phyloP scores from a whole-genome alignment of 164 flowering plant genomes.

The Houttuynia cordata region DNA sequence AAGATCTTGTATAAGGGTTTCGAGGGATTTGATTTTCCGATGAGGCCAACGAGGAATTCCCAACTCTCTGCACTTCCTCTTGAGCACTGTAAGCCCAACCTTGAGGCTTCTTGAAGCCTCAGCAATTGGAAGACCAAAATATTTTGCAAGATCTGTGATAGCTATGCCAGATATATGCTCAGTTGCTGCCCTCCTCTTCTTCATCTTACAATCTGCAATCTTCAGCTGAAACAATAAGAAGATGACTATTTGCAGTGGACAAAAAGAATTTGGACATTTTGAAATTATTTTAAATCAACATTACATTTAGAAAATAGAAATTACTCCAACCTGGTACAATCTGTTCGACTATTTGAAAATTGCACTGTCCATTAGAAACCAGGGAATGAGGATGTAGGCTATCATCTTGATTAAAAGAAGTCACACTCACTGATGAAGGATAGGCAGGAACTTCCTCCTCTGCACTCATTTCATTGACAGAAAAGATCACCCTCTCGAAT shows the following conservation, averaged over 20 bases:
- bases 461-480: constrained; percentile 5
- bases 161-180: constrained; percentile 32
- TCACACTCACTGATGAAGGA: constrained; percentile 9
- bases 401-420: neutral
- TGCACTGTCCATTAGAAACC: constrained; percentile 8
- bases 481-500: neutral
- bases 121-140: constrained; percentile 48
- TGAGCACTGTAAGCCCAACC: constrained; percentile 53
- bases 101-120: constrained; percentile 49
- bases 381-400: constrained; percentile 12
- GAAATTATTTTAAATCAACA: neutral
- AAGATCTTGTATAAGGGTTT: constrained; percentile 47
- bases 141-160: constrained; percentile 38
- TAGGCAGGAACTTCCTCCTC: constrained; percentile 1
- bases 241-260: neutral
- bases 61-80: constrained; percentile 55
- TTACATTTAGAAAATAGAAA: neutral
- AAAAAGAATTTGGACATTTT: too few relatives aligned
- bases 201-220: constrained; percentile 17
- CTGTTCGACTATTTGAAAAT: constrained; percentile 12
- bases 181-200: constrained; percentile 34
- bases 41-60: constrained; percentile 76
- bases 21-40: constrained; percentile 58
- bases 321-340: constrained; percentile 23
- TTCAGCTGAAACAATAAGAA: constrained; percentile 8